Base-by-base conservation (phyloP, 805 yeast genomes). In the Henningerozyma blattae region DNA sequence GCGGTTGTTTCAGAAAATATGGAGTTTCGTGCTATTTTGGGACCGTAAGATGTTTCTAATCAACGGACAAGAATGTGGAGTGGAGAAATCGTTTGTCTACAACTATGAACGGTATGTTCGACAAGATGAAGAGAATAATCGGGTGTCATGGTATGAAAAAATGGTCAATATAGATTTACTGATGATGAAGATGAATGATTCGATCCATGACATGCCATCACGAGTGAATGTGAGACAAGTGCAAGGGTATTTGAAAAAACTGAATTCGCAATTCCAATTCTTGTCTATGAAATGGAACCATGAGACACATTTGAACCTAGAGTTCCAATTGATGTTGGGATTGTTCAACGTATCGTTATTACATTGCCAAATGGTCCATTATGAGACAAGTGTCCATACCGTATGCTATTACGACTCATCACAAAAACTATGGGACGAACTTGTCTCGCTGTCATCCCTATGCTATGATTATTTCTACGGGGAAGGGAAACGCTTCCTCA, bases 21-120 rank as follows among this genome's bases (percentile, higher is more conserved):
- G 58, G 58, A 27, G 46, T 12, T 44, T 45, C 27, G 46, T 51
- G 5, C 22, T 54, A 15, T 42, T 33, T 34, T 53, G 55, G 57
- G 59, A 54, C 32, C 45, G 59, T 26, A 54, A 54, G 19, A 34
- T 48, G 41, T 38, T 45, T 9, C 32, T 54, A 6, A 34, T 50
- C 8, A 52, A 44, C 28, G 59, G 59, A 10, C 50, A 44, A 31
- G 56, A 51, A 32, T 50, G 54, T 34, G 33, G 41, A 10, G 40
- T 50, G 13, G 46, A 45, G 8, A 52, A 48, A 31, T 37, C 56
- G 3, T 45, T 43, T 28, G 38, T 34, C 7, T 38, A 36, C 15
- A 30, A 33, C 18, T 27, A 32, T 15, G 33, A 35, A 15, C 16
- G 6, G 5, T 9, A 12, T 1, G 27, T 24, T 9, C 10, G n/a